These are phyloP conservation scores for Silene coronaria DNA, from an alignment of 179 eudicot species.

Conservation along the genomic window DNA sequence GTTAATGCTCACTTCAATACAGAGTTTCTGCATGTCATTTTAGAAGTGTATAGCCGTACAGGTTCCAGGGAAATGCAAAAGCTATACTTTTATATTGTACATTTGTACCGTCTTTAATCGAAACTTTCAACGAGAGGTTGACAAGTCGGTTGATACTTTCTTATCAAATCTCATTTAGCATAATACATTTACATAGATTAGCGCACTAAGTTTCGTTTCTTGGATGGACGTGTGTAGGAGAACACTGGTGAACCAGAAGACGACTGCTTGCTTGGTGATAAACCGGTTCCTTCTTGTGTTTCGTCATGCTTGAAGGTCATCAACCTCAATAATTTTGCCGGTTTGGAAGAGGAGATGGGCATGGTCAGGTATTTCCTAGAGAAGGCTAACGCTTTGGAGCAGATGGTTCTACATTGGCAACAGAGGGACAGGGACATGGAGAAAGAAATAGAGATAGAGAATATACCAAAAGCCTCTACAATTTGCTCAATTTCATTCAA, in stretches of 20 bases:
- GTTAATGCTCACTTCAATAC: no score
- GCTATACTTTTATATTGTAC: no score
- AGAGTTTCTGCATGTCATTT: no score
- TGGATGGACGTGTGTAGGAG: constrained; percentile 1
- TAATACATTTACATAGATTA: no score
- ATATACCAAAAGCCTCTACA: constrained; percentile 4
- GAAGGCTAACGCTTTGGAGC: constrained; percentile 13
- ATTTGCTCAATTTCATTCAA: constrained; percentile 12
- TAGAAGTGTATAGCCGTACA: no score
- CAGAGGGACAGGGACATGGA: background rate
- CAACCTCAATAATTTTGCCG: constrained; percentile 13
- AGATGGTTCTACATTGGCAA: constrained; percentile 22
- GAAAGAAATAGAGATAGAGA: background rate
- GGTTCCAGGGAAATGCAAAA: no score
- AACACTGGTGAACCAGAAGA: background rate
- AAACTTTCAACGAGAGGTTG: no score
- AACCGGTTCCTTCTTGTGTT: constrained; percentile 21
- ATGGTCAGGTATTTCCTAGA: constrained; percentile 16
- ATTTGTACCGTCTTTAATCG: no score
- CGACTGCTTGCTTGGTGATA: background rate
- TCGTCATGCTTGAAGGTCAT: constrained; percentile 13
- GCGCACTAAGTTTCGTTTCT: background rate
- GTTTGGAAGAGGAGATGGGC: constrained; percentile 10
- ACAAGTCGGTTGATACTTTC: no score
- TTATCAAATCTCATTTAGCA: no score